Evolutionary conservation across 2,329 filamentous ascomycete genomes (phyloP).

Genomic region (Neopestalotiopsis sp.): DNA sequence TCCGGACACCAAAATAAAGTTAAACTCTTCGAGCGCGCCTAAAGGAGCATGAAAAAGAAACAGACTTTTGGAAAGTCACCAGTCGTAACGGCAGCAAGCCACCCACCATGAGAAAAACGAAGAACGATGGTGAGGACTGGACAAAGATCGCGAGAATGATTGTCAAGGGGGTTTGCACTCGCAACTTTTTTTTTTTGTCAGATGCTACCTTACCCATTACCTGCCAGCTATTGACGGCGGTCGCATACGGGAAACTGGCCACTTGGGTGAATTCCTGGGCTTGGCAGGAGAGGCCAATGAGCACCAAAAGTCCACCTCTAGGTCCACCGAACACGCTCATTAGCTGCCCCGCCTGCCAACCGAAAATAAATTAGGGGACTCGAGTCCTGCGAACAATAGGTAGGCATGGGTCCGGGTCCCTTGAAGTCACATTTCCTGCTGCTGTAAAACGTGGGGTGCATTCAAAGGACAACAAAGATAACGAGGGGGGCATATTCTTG

Average conservation of each 20-base stretch:
- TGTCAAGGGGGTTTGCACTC: background rate
- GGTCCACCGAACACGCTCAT: background rate
- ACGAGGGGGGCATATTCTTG: too few relatives aligned
- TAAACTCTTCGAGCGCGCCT: background rate
- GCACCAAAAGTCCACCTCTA: background rate
- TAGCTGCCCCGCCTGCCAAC: background rate
- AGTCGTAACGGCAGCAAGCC: background rate
- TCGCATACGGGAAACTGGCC: background rate
- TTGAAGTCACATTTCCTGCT: background rate
- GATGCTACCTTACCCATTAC: background rate
- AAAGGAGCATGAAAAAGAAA: background rate
- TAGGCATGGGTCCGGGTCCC: background rate
- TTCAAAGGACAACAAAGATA: background rate
- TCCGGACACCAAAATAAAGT: constrained; percentile 1
- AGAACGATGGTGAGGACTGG: background rate
- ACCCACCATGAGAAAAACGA: background rate
- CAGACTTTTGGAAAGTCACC: background rate
- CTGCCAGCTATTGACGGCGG: background rate
- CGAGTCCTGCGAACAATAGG: background rate
- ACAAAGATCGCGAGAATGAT: background rate
- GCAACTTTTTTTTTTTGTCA: background rate
- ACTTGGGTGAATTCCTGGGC: background rate
- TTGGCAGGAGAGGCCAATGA: background rate
- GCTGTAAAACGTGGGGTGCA: background rate
- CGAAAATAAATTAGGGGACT: constrained; percentile 5